Conservation (phyloP, 371 early-diverging fungal genomes). For the Rhizopus sp. region DNA sequence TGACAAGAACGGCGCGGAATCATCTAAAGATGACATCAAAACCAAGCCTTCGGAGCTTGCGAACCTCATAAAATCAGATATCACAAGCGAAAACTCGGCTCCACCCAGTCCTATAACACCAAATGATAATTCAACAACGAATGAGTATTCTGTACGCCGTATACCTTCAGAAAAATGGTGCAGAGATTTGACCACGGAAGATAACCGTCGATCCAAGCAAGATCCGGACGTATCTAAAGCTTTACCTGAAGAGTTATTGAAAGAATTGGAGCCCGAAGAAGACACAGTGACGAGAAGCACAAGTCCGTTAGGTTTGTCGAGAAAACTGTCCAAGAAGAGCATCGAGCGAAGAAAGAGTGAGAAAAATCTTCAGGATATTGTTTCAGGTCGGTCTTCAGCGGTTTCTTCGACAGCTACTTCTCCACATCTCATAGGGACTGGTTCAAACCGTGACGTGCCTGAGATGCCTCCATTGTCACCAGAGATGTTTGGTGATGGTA, state of each 20-base stretch:
- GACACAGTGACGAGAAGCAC: conserved; percentile 1
- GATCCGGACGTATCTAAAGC: neutral
- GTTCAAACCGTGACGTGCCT: conserved; percentile 9
- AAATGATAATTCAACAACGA: neutral
- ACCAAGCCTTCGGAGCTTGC: neutral
- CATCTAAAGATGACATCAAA: neutral
- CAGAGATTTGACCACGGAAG: conserved; percentile 23
- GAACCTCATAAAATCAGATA: neutral
- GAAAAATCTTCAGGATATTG: conserved; percentile 20
- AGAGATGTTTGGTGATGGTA: conserved; percentile 2
- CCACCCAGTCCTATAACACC: conserved; percentile 1
- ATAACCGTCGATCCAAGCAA: neutral
- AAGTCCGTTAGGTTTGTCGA: conserved; percentile 23
- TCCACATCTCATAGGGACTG: conserved; percentile 7
- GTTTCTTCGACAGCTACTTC: conserved; percentile 19
- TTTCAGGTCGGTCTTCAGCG: conserved; percentile 9
- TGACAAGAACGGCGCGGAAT: neutral
- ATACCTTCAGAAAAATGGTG: conserved; percentile 47
- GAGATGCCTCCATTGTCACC: conserved; percentile 19
- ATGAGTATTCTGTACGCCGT: conserved; percentile 10
- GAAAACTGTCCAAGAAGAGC: conserved; percentile 28
- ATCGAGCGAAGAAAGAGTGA: conserved; percentile 34
- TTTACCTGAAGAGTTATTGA: conserved; percentile 27
- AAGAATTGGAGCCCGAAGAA: conserved; percentile 18
- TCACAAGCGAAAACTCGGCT: neutral